phyloP scores from a whole-genome alignment of 805 yeast species.

The Yarrowia sp. region DNA sequence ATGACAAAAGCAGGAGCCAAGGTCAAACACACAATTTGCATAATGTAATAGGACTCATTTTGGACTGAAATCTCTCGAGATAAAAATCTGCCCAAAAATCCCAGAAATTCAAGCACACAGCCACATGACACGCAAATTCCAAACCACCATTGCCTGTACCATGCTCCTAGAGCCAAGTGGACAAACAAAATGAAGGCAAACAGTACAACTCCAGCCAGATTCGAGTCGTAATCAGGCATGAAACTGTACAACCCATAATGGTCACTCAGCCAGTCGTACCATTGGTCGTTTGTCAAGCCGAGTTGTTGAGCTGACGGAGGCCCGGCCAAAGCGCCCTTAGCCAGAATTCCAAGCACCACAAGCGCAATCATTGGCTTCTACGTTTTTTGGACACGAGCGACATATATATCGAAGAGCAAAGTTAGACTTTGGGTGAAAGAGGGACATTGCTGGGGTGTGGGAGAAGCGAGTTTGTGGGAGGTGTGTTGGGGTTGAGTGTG shows the following conservation, averaged over 20 bases:
- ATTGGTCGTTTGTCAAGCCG: not conserved
- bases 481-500: too few relatives aligned
- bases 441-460: too few relatives aligned
- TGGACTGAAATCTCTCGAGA: slow-evolving; percentile 41
- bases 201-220: slow-evolving; percentile 53
- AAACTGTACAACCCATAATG: slow-evolving; percentile 8
- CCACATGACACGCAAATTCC: slow-evolving; percentile 46
- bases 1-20: slow-evolving; percentile 78
- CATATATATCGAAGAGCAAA: too few relatives aligned
- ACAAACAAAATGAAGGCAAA: slow-evolving; percentile 49
- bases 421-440: too few relatives aligned
- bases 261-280: slow-evolving; percentile 15
- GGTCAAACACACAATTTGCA: slow-evolving; percentile 67
- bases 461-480: too few relatives aligned
- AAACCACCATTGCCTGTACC: slow-evolving; percentile 63
- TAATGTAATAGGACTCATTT: slow-evolving; percentile 47
- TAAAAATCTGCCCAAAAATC: slow-evolving; percentile 69
- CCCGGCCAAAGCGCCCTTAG: not conserved
- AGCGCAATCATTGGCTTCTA: too few relatives aligned
- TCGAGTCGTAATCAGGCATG: slow-evolving; percentile 35
- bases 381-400: too few relatives aligned
- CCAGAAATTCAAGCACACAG: slow-evolving; percentile 39
- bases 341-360: not conserved
- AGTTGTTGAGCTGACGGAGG: not conserved
- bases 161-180: slow-evolving; percentile 47